phyloP scores from a whole-genome alignment of 148 eudicot genomes.

The Tetragonia tetragonoides region DNA sequence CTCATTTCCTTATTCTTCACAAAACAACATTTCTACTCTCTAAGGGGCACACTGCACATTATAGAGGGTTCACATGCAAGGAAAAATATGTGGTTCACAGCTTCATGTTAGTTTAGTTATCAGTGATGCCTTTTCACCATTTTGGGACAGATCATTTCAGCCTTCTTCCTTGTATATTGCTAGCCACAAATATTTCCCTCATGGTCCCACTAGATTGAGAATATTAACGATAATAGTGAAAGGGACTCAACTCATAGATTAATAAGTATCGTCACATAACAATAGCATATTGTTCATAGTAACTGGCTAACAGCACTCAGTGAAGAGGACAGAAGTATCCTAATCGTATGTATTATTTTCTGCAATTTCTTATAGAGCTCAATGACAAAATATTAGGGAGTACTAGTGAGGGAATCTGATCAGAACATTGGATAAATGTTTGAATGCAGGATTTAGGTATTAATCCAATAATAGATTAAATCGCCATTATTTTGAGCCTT shows the following conservation, averaged over 20 bases:
- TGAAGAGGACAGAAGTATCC: conserved; percentile 6
- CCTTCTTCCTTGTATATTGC: not conserved
- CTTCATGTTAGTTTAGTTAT: not conserved
- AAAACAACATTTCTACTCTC: conserved; percentile 9
- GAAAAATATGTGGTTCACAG: conserved; percentile 13
- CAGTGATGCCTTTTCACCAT: not conserved
- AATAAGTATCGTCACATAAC: not conserved
- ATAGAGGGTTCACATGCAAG: conserved; percentile 16
- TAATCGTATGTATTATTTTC: not conserved
- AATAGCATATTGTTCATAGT: not conserved
- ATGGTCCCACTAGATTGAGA: conserved; percentile 20
- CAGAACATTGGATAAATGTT: not conserved
- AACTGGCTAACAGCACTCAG: not conserved
- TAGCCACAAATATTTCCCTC: conserved; percentile 7
- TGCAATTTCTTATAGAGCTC: not conserved
- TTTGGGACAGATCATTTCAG: not conserved
- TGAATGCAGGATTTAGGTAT: not conserved
- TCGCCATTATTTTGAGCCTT: not conserved
- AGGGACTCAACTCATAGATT: conserved; percentile 6
- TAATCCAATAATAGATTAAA: not conserved
- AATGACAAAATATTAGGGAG: not conserved
- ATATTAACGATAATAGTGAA: conserved; percentile 4
- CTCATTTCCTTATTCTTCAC: not conserved
- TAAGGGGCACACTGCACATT: not conserved
- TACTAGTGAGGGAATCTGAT: not conserved